These are phyloP conservation scores for Phaffia tasmanica DNA, from an alignment of 768 basidiomycete genomes.

Conservation along the genomic window DNA sequence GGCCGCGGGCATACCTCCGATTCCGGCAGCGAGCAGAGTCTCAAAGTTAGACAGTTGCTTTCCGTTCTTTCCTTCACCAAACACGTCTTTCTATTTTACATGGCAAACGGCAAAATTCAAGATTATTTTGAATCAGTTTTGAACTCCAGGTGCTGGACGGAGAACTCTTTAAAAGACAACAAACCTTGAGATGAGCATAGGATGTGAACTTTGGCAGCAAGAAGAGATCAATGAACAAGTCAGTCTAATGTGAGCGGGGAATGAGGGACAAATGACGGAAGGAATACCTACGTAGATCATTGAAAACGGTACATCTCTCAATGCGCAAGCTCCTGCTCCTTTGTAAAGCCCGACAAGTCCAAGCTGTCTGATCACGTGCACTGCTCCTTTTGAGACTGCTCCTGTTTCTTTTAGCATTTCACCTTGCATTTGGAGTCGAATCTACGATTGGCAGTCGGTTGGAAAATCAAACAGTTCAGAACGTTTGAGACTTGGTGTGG, in stretches of 20 bases:
- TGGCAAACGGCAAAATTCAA: slow-evolving; percentile 21
- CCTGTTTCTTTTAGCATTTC: slow-evolving; percentile 83
- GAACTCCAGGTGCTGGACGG: background rate
- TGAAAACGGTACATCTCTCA: slow-evolving; percentile 76
- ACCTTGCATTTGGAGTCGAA: slow-evolving; percentile 87
- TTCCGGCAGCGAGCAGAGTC: slow-evolving; percentile 64
- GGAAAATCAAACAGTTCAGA: too few species aligned
- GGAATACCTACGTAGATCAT: slow-evolving; percentile 50
- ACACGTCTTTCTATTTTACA: slow-evolving; percentile 72
- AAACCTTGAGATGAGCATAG: slow-evolving; percentile 10
- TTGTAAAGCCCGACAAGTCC: slow-evolving; percentile 87
- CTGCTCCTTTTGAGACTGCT: slow-evolving; percentile 60
- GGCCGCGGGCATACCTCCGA: slow-evolving; percentile 93
- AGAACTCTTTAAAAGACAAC: background rate
- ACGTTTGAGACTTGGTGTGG: slow-evolving; percentile 35
- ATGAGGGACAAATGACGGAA: too few species aligned
- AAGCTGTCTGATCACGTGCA: slow-evolving; percentile 84
- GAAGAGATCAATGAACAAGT: background rate
- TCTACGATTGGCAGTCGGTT: slow-evolving; percentile 40
- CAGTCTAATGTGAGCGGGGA: too few species aligned
- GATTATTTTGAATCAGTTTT: background rate
- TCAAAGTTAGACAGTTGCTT: slow-evolving; percentile 85
- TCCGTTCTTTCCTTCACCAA: slow-evolving; percentile 89
- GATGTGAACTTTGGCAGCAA: background rate
- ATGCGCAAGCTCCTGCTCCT: slow-evolving; percentile 81